These are phyloP conservation scores for Penicillium rolfsii DNA, from an alignment of 2,329 filamentous ascomycete species.

Conservation along the genomic window DNA sequence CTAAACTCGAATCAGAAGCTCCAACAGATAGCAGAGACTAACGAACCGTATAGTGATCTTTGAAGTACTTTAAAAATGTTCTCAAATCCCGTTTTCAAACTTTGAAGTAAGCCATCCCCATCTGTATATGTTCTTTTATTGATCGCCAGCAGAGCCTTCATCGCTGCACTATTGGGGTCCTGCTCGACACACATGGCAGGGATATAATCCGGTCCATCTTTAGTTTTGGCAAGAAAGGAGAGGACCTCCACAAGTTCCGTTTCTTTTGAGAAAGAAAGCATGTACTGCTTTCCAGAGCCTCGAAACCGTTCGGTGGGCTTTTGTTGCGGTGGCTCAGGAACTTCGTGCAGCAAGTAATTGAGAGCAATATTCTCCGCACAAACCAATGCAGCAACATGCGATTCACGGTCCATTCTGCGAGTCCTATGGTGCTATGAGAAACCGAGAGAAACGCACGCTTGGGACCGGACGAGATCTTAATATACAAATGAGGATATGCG, in stretches of 20 bases:
- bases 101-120: constrained; percentile 20
- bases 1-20: constrained; percentile 7
- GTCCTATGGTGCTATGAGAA: neutral
- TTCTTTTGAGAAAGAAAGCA: constrained; percentile 40
- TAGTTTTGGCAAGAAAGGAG: constrained; percentile 40
- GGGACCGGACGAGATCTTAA: neutral
- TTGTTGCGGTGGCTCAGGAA: constrained; percentile 7
- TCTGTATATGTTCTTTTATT: constrained; percentile 31
- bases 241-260: constrained; percentile 34
- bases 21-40: neutral
- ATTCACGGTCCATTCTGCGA: neutral
- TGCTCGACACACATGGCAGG: constrained; percentile 43
- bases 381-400: neutral
- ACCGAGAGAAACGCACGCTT: neutral
- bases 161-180: constrained; percentile 2
- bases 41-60: constrained; percentile 14
- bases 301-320: neutral
- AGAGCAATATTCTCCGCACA: constrained; percentile 12
- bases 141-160: constrained; percentile 39
- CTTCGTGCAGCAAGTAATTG: constrained; percentile 3
- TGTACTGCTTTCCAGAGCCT: constrained; percentile 2
- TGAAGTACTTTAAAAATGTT: constrained; percentile 15
- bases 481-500: neutral
- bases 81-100: constrained; percentile 4
- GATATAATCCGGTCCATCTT: constrained; percentile 36